Conservation (phyloP, 345 rosid genomes). For the Pistacia integerrima region DNA sequence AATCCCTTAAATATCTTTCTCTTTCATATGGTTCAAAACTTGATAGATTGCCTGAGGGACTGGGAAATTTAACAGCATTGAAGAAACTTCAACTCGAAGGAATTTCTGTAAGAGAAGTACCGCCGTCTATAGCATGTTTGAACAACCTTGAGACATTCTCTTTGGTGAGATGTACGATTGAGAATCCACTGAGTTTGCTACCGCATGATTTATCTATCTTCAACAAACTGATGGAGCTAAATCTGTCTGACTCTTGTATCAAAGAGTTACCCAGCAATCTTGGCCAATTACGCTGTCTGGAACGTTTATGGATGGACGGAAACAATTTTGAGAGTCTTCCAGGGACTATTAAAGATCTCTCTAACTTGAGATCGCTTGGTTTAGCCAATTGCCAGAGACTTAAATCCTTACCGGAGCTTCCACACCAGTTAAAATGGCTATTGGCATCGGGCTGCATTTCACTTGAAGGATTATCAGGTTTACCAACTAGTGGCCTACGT, state of each 20-base stretch:
- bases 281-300: background rate
- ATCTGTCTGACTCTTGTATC: too few relatives aligned
- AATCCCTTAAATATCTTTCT: slow-evolving; percentile 25
- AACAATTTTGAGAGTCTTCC: too few relatives aligned
- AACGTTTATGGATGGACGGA: too few relatives aligned
- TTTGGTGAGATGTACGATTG: background rate
- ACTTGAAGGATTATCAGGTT: too few relatives aligned
- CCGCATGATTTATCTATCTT: too few relatives aligned
- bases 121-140: slow-evolving; percentile 10
- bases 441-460: too few relatives aligned
- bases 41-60: slow-evolving; percentile 26
- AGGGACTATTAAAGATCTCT: too few relatives aligned
- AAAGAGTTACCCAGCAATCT: background rate
- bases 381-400: slow-evolving; percentile 27
- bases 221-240: too few relatives aligned
- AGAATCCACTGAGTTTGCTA: too few relatives aligned
- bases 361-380: background rate
- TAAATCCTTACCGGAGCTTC: slow-evolving; percentile 32
- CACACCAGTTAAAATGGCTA: too few relatives aligned
- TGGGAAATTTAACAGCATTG: slow-evolving; percentile 29
- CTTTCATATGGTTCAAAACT: slow-evolving; percentile 30
- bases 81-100: slow-evolving; percentile 28
- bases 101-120: slow-evolving; percentile 1
- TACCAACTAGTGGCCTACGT: too few relatives aligned
- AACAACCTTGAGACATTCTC: slow-evolving; percentile 12